Conservation (phyloP, 495 filamentous ascomycete species). For the Penicilliopsis zonata region DNA sequence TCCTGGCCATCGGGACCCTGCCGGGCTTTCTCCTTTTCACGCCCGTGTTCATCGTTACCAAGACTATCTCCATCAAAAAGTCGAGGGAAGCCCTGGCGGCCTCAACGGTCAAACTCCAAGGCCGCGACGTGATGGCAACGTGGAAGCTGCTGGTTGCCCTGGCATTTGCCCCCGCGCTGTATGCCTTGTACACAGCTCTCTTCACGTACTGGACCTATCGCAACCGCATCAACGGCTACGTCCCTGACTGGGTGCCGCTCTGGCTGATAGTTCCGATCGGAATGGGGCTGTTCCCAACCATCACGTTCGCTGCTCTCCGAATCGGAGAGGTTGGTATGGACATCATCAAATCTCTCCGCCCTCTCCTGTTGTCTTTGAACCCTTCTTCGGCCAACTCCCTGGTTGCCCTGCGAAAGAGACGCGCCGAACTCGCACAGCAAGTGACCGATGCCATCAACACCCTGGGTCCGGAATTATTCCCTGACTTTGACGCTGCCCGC, state of each 20-base stretch:
- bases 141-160: slow-evolving; percentile 95
- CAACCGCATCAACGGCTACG: slow-evolving; percentile 66
- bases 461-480: slow-evolving; percentile 90
- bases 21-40: slow-evolving; percentile 81
- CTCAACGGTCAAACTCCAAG: slow-evolving; percentile 88
- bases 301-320: slow-evolving; percentile 87
- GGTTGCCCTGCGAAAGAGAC: slow-evolving; percentile 60
- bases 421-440: slow-evolving; percentile 62
- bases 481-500: slow-evolving; percentile 80
- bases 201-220: slow-evolving; percentile 69
- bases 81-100: slow-evolving; percentile 81
- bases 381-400: slow-evolving; percentile 77
- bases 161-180: slow-evolving; percentile 76
- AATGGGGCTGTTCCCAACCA: slow-evolving; percentile 70
- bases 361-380: slow-evolving; percentile 77
- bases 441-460: slow-evolving; percentile 91
- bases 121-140: slow-evolving; percentile 90
- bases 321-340: slow-evolving; percentile 98
- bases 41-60: slow-evolving; percentile 83
- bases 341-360: slow-evolving; percentile 86
- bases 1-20: slow-evolving; percentile 70
- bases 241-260: slow-evolving; percentile 71
- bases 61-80: slow-evolving; percentile 83
- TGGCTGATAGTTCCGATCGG: slow-evolving; percentile 62
- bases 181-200: slow-evolving; percentile 63